These are phyloP conservation scores for Ceratocystis alfenasii DNA, from an alignment of 2,329 filamentous ascomycete species.

Conservation along the genomic window DNA sequence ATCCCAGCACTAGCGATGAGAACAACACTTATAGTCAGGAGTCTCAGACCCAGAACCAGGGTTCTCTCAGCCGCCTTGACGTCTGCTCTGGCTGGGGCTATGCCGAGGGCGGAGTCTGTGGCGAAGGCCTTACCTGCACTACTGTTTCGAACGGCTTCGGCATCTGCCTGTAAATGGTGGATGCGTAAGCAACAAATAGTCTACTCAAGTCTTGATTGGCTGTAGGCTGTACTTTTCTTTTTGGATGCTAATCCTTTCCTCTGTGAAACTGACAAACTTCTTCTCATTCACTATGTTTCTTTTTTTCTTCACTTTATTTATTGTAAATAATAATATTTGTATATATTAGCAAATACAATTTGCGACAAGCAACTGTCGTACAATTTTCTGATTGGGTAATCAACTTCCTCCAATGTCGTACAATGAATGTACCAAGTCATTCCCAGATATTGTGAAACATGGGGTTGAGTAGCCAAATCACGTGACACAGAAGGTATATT, in stretches of 20 bases:
- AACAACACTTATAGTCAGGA: not conserved
- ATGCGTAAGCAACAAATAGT: not conserved
- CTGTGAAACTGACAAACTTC: not conserved
- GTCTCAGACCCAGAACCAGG: not conserved
- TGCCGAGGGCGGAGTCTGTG: not conserved
- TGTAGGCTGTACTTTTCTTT: not conserved
- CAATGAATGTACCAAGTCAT: not conserved
- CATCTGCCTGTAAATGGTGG: slow-evolving; percentile 3
- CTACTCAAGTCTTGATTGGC: not conserved
- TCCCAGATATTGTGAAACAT: not conserved
- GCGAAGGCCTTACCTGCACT: not conserved
- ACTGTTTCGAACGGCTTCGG: not conserved
- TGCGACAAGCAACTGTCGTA: not conserved
- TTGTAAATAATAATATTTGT: not conserved
- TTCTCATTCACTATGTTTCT: not conserved
- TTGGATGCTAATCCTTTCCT: not conserved
- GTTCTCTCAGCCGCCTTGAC: not conserved
- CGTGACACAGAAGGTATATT: not conserved
- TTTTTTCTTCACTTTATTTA: not conserved
- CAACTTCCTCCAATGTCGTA: not conserved
- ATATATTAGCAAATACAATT: not conserved
- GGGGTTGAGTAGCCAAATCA: not conserved
- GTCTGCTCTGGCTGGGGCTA: slow-evolving; percentile 3
- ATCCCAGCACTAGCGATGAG: not conserved
- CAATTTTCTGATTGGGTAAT: not conserved